A percentile compares a stretch with the other conserved stretches of the same genome.
Conservation (phyloP, 2,329 filamentous ascomycete genomes). For the Coleophoma crateriformis region DNA sequence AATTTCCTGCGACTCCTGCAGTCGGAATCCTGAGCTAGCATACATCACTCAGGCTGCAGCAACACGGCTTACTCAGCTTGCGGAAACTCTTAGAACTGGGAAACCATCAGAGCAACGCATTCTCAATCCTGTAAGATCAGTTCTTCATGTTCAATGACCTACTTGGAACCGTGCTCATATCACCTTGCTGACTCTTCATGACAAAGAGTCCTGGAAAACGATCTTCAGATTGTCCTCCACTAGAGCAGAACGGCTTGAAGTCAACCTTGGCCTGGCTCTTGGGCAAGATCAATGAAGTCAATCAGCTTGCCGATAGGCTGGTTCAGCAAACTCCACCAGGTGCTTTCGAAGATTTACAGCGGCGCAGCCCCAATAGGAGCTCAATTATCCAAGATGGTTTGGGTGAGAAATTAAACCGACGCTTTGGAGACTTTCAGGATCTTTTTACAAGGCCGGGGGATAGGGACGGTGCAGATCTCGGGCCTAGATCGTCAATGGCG, state of each 20-base stretch:
- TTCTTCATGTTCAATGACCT: conserved; percentile 7
- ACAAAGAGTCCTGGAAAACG: neutral
- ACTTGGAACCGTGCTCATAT: conserved; percentile 3
- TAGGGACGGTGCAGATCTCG: conserved; percentile 13
- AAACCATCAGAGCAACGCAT: conserved; percentile 17
- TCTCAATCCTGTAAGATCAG: conserved; percentile 19
- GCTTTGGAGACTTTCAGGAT: conserved; percentile 13
- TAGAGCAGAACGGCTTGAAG: conserved; percentile 20
- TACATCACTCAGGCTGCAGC: conserved; percentile 17
- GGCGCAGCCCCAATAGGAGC: conserved; percentile 5
- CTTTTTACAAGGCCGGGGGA: conserved; percentile 2
- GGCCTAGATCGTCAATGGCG: conserved; percentile 13
- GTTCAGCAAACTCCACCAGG: conserved; percentile 15
- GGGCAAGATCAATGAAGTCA: conserved; percentile 21
- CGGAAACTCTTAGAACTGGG: conserved; percentile 19
- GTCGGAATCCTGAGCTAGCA: conserved; percentile 15
- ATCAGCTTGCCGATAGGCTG: conserved; percentile 21
- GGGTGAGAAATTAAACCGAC: conserved; percentile 20
- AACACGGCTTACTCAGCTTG: conserved; percentile 21
- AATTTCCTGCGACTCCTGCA: conserved; percentile 17
- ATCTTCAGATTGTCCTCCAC: conserved; percentile 16
- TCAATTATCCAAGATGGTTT: conserved; percentile 10
- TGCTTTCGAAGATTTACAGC: conserved; percentile 5
- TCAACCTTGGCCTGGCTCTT: conserved; percentile 21
- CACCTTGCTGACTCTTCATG: conserved; percentile 9